Conservation (phyloP, 768 basidiomycete species). For the Sistotremastrum niveocremeum region DNA sequence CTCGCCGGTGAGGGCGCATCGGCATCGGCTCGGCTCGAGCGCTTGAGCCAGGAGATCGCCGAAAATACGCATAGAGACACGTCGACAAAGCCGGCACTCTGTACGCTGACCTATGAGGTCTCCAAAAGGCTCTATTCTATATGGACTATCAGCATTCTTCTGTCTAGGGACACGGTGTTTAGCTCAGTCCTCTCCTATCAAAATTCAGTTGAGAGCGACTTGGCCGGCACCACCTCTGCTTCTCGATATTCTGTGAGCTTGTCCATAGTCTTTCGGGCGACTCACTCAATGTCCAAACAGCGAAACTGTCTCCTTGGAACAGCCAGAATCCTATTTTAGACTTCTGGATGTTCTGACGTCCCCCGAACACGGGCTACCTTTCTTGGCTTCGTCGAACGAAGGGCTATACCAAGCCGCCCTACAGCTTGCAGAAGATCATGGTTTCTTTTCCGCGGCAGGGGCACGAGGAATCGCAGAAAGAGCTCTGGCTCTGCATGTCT, state of each 20-base stretch:
- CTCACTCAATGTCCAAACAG: constrained; percentile 26
- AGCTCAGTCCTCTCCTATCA: constrained; percentile 32
- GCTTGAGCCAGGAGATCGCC: too few relatives aligned
- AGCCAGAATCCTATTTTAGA: constrained; percentile 61
- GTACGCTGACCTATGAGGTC: too few relatives aligned
- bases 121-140: too few relatives aligned
- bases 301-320: constrained; percentile 68
- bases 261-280: background rate
- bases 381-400: constrained; percentile 29
- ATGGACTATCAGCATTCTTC: too few relatives aligned
- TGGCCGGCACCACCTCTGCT: constrained; percentile 53
- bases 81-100: too few relatives aligned
- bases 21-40: too few relatives aligned
- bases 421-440: constrained; percentile 32
- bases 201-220: constrained; percentile 44
- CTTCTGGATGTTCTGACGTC: constrained; percentile 53
- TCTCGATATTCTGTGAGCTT: constrained; percentile 50
- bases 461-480: constrained; percentile 48
- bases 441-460: constrained; percentile 35
- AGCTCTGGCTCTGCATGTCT: constrained; percentile 63
- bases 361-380: constrained; percentile 25
- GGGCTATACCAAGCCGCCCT: constrained; percentile 43
- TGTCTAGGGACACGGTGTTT: too few relatives aligned
- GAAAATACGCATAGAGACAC: too few relatives aligned
- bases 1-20: too few relatives aligned